phyloP scores from a whole-genome alignment of 768 basidiomycete species.

The Trametes villosa region DNA sequence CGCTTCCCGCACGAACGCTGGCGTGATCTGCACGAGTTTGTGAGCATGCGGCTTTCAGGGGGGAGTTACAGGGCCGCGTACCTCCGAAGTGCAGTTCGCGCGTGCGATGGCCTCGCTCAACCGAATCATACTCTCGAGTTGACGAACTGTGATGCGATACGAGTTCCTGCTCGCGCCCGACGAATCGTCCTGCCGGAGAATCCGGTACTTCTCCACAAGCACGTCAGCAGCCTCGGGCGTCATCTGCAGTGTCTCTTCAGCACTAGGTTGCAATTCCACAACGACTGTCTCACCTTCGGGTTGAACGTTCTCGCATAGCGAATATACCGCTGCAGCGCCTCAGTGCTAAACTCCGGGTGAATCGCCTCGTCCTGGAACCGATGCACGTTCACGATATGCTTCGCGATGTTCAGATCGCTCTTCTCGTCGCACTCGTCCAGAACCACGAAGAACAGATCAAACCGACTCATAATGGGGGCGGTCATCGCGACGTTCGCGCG shows the following conservation, averaged over 20 bases:
- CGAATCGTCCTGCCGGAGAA: slow-evolving; percentile 90
- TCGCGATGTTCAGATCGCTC: slow-evolving; percentile 91
- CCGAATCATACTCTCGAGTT: slow-evolving; percentile 98
- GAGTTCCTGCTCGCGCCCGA: slow-evolving; percentile 88
- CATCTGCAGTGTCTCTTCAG: slow-evolving; percentile 53
- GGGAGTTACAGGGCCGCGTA: slow-evolving; percentile 36
- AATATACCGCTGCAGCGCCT: slow-evolving; percentile 95
- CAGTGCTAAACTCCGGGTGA: slow-evolving; percentile 95
- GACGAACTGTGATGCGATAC: slow-evolving; percentile 96
- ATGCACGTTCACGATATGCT: slow-evolving; percentile 97
- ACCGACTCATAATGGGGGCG: slow-evolving; percentile 98
- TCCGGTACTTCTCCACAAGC: slow-evolving; percentile 93
- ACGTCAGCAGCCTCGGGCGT: slow-evolving; percentile 92
- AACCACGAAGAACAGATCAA: slow-evolving; percentile 97
- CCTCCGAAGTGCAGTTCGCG: slow-evolving; percentile 95
- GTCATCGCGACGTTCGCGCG: slow-evolving; percentile 96
- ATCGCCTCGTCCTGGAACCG: slow-evolving; percentile 94
- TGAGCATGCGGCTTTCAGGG: not conserved
- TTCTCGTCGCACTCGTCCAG: slow-evolving; percentile 95
- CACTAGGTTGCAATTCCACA: not conserved
- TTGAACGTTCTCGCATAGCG: slow-evolving; percentile 97
- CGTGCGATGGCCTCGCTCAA: slow-evolving; percentile 96
- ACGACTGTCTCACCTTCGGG: slow-evolving; percentile 71
- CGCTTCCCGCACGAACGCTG: slow-evolving; percentile 94
- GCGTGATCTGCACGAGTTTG: slow-evolving; percentile 68